Evolutionary conservation across 345 rosid species (phyloP).

Genomic region (thale cress (Arabidopsis thaliana)): DNA sequence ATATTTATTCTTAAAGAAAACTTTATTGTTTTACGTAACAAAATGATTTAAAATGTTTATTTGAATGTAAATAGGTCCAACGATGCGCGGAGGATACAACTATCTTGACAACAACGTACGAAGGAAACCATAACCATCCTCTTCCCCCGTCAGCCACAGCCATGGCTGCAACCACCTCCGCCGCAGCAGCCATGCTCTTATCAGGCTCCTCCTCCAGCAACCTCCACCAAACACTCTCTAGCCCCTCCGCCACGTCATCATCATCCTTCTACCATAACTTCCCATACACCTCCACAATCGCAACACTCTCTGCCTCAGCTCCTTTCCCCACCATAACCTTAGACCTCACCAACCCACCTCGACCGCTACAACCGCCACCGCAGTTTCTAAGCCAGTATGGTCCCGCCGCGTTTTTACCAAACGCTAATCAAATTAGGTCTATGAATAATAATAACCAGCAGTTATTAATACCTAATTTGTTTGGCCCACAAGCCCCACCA

Average conservation of each 20-base stretch:
- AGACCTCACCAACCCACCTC: constrained; percentile 71
- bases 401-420: constrained; percentile 36
- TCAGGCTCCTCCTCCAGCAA: constrained; percentile 72
- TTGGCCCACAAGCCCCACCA: constrained; percentile 51
- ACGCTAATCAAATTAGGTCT: constrained; percentile 41
- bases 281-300: constrained; percentile 76
- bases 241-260: constrained; percentile 38
- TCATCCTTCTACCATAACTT: constrained; percentile 50
- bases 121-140: constrained; percentile 96
- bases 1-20: neutral
- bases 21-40: neutral
- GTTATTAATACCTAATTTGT: constrained; percentile 35
- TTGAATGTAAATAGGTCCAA: constrained; percentile 64
- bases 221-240: constrained; percentile 57
- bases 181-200: constrained; percentile 86
- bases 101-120: constrained; percentile 84
- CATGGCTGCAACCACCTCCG: constrained; percentile 88
- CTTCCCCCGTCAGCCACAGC: constrained; percentile 91
- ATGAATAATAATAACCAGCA: constrained; percentile 6
- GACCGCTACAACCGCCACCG: constrained; percentile 47
- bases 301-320: constrained; percentile 77
- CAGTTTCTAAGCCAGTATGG: constrained; percentile 42
- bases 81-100: constrained; percentile 85
- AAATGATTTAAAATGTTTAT: neutral
- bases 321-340: constrained; percentile 93